Evolutionary conservation across 139 green algal genomes (phyloP).

Genomic region (Haematococcus lacustris): DNA sequence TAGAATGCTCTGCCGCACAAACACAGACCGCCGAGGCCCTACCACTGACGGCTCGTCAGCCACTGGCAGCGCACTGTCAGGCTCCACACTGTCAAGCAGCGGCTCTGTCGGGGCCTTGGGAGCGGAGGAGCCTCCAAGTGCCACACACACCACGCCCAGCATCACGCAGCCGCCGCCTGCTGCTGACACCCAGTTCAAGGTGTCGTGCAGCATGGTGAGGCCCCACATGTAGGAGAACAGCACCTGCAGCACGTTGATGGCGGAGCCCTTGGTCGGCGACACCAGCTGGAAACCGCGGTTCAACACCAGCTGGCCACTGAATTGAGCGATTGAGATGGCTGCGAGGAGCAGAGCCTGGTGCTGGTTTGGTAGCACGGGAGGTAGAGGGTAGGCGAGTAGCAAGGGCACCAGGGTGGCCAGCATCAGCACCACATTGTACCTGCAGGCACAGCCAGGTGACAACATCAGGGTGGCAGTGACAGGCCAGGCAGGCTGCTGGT

Average conservation of each 20-base stretch:
- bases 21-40: too few species aligned
- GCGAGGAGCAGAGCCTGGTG: conserved; percentile 14
- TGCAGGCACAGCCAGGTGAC: background rate
- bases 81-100: too few species aligned
- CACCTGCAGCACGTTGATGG: conserved; percentile 37
- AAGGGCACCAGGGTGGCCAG: conserved; percentile 2
- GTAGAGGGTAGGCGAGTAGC: conserved; percentile 14
- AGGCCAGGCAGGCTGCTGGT: background rate
- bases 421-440: conserved; percentile 7
- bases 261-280: conserved; percentile 26
- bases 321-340: conserved; percentile 20
- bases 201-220: background rate
- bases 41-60: too few species aligned
- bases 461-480: background rate
- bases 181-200: background rate
- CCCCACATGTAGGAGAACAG: background rate
- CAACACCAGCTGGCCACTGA: conserved; percentile 41
- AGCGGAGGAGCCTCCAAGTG: background rate
- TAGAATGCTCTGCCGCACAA: too few species aligned
- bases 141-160: background rate
- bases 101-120: too few species aligned
- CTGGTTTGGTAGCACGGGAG: conserved; percentile 9
- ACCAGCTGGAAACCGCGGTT: conserved; percentile 53
- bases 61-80: too few species aligned
- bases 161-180: background rate